Percentiles rank a stretch among this genome's conserved stretches.
Conservation (phyloP, 1,284 basidiomycete species). For the Ceratorhiza oryzae-sativae region DNA sequence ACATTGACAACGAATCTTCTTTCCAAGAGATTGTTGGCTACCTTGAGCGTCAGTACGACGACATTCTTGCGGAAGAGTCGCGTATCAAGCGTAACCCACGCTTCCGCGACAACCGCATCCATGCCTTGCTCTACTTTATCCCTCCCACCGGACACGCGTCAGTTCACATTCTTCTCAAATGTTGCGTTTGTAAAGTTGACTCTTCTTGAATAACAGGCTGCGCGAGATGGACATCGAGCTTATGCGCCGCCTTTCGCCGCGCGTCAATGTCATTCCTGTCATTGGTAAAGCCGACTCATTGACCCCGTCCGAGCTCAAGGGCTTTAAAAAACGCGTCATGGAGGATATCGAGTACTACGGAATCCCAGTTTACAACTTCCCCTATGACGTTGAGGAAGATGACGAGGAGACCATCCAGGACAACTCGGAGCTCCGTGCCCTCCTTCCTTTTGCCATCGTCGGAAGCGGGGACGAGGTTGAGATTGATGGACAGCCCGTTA, state of each 20-base stretch:
- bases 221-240: conserved; percentile 99
- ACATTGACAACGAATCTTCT: conserved; percentile 99
- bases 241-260: conserved; percentile 94
- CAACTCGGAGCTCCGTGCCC: conserved; percentile 89
- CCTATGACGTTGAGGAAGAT: conserved; percentile 98
- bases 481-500: conserved; percentile 87
- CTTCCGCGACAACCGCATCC: conserved; percentile 97
- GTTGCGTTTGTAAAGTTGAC: conserved; percentile 49
- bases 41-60: conserved; percentile 99
- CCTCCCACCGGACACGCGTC: conserved; percentile 87
- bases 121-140: conserved; percentile 98
- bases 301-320: conserved; percentile 88
- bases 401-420: conserved; percentile 99
- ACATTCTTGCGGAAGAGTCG: conserved; percentile 98
- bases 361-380: conserved; percentile 99
- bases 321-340: conserved; percentile 99
- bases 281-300: conserved; percentile 97
- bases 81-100: conserved; percentile 99
- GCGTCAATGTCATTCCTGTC: conserved; percentile 99
- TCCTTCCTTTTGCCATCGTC: conserved; percentile 96
- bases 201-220: conserved; percentile 61
- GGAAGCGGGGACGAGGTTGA: conserved; percentile 98
- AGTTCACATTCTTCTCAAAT: conserved; percentile 45
- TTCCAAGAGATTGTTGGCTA: conserved; percentile 97
- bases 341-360: conserved; percentile 99